Evolutionary conservation across 2,329 filamentous ascomycete species (phyloP), one percentile per base, ranked within the genome.

Genomic region (Gaeumannomyces sp.): DNA sequence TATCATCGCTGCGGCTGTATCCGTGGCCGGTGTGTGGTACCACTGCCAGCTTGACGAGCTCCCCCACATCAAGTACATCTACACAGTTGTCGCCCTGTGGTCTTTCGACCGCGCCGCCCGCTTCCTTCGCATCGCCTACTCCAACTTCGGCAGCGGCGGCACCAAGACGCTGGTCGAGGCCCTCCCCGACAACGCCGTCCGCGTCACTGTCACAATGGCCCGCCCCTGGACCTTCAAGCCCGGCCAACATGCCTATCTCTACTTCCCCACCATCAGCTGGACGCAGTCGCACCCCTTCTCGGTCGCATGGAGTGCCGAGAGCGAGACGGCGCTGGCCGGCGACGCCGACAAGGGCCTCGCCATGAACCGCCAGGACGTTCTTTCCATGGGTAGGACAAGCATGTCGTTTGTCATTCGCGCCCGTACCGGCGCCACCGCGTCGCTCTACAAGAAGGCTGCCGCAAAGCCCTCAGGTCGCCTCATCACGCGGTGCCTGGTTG

Each of bases 261-360:
- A 93, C 77, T 84, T 94, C 77, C 91, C 91, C 10, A 80, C 82
- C 6, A 79, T 93, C 71, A 89, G 89, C 68, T 81, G 87, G 67
- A 89, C 85, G 84, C 89, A 90, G 70, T 92, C 89, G 60, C 90
- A 94, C 72, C 90, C 90, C 1, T 93, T 93, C 78, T 91, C 89
- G 3, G 81, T 93, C 59, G 89, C 89, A 50, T 94, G 90, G 90
- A 88, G 86, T 68, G 88, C 92, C 66, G 88, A 91, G 67, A 81
- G 79, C 58, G 82, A 84, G 66, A 76, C 79, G 62, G 59, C 59
- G 7, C 27, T 31, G 59, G n/a, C 16, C 2, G 53, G 53, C 53
- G 59, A 64, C 50, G 70, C 78, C 16, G 77, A 76, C 63, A 85
- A 87, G 68, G 85, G 84, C 75, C 76, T 88, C 56, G 82, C 83